Conservation (phyloP, 1,139 yeast species). For the Debaryomyces coudertii region DNA sequence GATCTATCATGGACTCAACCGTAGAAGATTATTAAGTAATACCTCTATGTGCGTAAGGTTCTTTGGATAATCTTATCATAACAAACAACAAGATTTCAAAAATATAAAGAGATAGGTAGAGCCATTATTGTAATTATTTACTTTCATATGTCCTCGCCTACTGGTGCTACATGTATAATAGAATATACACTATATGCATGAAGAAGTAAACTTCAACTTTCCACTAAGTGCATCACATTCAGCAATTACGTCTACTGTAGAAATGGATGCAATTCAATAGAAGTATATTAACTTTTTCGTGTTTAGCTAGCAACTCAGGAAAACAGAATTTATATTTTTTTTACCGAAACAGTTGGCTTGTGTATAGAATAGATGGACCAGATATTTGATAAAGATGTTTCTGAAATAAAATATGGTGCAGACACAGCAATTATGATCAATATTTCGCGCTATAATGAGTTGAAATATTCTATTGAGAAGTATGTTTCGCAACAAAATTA, state of each 20-base stretch:
- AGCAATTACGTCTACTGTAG: constrained; percentile 18
- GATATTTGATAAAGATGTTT: constrained; percentile 15
- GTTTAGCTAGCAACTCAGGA: constrained; percentile 14
- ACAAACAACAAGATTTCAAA: constrained; percentile 23
- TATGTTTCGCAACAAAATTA: not conserved
- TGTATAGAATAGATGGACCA: constrained; percentile 17
- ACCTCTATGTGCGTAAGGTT: constrained; percentile 28
- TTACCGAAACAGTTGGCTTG: constrained; percentile 15
- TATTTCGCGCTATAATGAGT: not conserved
- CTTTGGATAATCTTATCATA: constrained; percentile 36
- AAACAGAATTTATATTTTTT: constrained; percentile 14
- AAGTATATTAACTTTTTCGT: constrained; percentile 19
- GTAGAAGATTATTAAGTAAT: constrained; percentile 14
- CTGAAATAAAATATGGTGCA: not conserved
- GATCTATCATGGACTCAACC: constrained; percentile 9
- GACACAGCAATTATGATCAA: not conserved
- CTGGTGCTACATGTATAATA: constrained; percentile 32
- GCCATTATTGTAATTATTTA: constrained; percentile 42
- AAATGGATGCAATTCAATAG: constrained; percentile 18
- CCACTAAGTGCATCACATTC: constrained; percentile 13
- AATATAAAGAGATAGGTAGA: constrained; percentile 27
- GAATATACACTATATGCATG: constrained; percentile 31
- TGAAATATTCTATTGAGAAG: not conserved
- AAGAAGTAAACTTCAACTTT: constrained; percentile 19
- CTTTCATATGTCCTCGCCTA: constrained; percentile 29